Base-by-base conservation (phyloP, 2,329 filamentous ascomycete genomes). In the Claviceps humidiphila region DNA sequence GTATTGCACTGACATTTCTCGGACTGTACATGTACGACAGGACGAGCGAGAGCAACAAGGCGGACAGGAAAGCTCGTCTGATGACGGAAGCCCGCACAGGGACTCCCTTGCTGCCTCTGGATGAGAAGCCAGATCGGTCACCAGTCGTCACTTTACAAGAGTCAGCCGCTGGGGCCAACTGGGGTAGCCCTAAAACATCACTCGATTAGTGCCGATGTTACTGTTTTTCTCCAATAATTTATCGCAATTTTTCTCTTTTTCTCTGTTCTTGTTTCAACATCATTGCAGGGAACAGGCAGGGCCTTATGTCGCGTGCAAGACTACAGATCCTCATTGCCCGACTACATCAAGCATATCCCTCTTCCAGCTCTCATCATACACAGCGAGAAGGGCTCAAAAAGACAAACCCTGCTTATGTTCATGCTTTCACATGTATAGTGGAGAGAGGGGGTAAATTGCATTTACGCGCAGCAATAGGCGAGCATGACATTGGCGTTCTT, bases 21-120 rank as follows among this genome's bases (percentile, higher is more conserved):
- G 93, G 93, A 0, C 76, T 98, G 14, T 98, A 97, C 65, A 78
- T 98, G 42, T 98, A 98, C 68, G 93, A 98, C 68, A 84, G 93
- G 55, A 95, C 89, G 17, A 90, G 82, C 62, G 85, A 94, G 63
- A 85, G 85, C 59, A 89, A 88, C 62, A 90, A 90, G 65, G 89
- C 88, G 38, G 90, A 97, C 64, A 83, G 85, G 59, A 84, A 84
- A 58, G 89, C 87, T 3, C 82, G 85, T 58, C 78, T 82, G 60
- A 79, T 88, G 62, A 69, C 66, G 9, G 62, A 69, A 47, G 58
- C 58, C 8, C 58, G 60, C 14, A 60, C 58, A n/a, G 55, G 57
- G 13, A 57, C 63, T 9, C 73, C 82, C 2, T 66, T 95, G 16
- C 71, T 95, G 30, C 89, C 89, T 1, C 70, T 90, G 34, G 74